phyloP scores from a whole-genome alignment of 2,329 filamentous ascomycete species.

The Ophiocordyceps australis region DNA sequence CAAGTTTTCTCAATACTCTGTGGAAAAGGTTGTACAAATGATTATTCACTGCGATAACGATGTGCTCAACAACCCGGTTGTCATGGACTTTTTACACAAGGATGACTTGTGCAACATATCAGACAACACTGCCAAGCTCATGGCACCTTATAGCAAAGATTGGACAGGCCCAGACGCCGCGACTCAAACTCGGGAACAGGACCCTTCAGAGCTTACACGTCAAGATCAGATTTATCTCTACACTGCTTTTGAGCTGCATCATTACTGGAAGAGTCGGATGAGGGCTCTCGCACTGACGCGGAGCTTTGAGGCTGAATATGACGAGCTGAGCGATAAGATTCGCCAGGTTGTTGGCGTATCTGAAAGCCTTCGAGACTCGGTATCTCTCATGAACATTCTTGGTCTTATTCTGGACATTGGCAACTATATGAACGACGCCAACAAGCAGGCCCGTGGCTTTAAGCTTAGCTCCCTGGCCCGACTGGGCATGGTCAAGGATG shows the following conservation, averaged over 20 bases:
- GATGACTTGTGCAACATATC: constrained; percentile 86
- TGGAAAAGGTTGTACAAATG: constrained; percentile 77
- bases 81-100: constrained; percentile 92
- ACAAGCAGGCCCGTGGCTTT: constrained; percentile 96
- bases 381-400: constrained; percentile 87
- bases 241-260: constrained; percentile 84
- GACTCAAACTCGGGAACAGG: constrained; percentile 62
- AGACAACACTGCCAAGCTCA: constrained; percentile 75
- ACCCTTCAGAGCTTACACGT: constrained; percentile 73
- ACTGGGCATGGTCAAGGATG: constrained; percentile 94
- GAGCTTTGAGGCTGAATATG: constrained; percentile 75
- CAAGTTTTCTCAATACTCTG: constrained; percentile 73
- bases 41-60: constrained; percentile 90
- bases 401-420: constrained; percentile 93
- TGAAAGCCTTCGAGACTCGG: constrained; percentile 78
- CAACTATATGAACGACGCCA: constrained; percentile 99
- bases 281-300: constrained; percentile 71
- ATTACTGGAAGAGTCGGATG: constrained; percentile 98
- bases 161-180: constrained; percentile 80
- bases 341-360: constrained; percentile 74
- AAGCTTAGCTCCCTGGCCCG: constrained; percentile 89
- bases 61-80: constrained; percentile 72
- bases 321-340: constrained; percentile 74
- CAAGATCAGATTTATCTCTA: constrained; percentile 92
- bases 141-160: constrained; percentile 92